A percentile compares a stretch with the other conserved stretches of the same genome.
Conservation (phyloP, 2,329 filamentous ascomycete species). For the Elsinoe necatrix region DNA sequence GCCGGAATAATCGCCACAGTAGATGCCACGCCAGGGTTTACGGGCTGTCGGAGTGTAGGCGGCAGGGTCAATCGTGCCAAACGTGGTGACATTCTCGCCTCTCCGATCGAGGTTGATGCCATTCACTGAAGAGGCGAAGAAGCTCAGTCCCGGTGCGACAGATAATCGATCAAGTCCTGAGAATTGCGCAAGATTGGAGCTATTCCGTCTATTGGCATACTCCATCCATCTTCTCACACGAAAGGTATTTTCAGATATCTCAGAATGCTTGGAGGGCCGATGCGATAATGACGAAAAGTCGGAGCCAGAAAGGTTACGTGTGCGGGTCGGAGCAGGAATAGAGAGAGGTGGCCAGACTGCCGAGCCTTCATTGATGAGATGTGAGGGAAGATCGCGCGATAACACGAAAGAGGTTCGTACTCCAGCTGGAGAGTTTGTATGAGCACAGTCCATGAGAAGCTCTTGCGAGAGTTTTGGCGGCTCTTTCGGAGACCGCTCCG, state of each 20-base stretch:
- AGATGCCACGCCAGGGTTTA: conserved; percentile 84
- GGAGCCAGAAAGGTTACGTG: conserved; percentile 42
- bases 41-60: conserved; percentile 72
- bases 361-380: conserved; percentile 30
- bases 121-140: conserved; percentile 8
- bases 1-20: conserved; percentile 80
- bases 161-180: conserved; percentile 19
- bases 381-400: conserved; percentile 44
- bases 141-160: conserved; percentile 21
- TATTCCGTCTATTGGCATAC: conserved; percentile 38
- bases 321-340: conserved; percentile 56
- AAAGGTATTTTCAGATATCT: conserved; percentile 64
- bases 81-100: conserved; percentile 49
- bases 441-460: conserved; percentile 40
- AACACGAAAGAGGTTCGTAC: conserved; percentile 63
- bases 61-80: conserved; percentile 63
- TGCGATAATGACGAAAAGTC: conserved; percentile 39
- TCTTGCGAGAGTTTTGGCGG: conserved; percentile 42
- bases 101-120: conserved; percentile 33
- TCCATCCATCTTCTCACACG: conserved; percentile 70
- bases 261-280: conserved; percentile 43
- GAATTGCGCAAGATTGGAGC: conserved; percentile 23
- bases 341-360: conserved; percentile 65
- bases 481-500: conserved; percentile 25
- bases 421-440: conserved; percentile 24